These are phyloP conservation scores for Candida rishiriensis DNA, from an alignment of 805 yeast genomes.

Conservation along the genomic window DNA sequence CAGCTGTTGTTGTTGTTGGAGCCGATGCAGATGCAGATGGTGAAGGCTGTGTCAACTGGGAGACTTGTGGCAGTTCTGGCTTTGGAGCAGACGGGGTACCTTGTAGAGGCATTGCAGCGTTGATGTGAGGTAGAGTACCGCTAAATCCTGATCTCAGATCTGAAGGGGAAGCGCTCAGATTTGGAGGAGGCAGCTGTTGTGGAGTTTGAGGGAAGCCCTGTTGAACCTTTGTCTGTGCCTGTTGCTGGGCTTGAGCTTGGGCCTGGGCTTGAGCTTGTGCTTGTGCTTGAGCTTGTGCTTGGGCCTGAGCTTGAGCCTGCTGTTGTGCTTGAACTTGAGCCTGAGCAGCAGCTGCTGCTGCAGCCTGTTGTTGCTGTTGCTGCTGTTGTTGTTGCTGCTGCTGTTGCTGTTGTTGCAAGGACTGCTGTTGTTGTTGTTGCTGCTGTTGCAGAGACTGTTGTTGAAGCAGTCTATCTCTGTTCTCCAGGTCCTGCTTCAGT, in stretches of 20 bases:
- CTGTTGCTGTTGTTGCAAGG: conserved; percentile 30
- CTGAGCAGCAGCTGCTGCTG: conserved; percentile 39
- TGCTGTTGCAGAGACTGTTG: conserved; percentile 36
- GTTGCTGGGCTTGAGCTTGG: conserved; percentile 31
- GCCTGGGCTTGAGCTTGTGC: conserved; percentile 30
- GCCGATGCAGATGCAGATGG: conserved; percentile 19
- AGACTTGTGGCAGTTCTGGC: conserved; percentile 26
- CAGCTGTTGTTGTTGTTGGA: conserved; percentile 30
- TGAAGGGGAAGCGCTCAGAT: conserved; percentile 24
- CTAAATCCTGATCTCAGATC: conserved; percentile 18
- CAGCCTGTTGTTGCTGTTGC: conserved; percentile 56
- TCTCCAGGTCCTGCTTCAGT: conserved; percentile 80
- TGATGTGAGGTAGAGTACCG: conserved; percentile 21
- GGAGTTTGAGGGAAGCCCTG: conserved; percentile 24
- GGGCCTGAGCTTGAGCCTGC: conserved; percentile 30
- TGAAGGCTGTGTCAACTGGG: conserved; percentile 24
- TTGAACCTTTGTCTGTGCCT: conserved; percentile 21
- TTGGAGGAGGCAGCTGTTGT: conserved; percentile 34
- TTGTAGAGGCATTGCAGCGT: conserved; percentile 4
- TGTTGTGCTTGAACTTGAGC: conserved; percentile 37
- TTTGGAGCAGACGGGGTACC: conserved; percentile 29
- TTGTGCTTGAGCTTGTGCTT: conserved; percentile 27
- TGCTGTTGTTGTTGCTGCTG: conserved; percentile 33
- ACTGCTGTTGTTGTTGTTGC: conserved; percentile 40
- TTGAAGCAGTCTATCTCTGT: conserved; percentile 59